phyloP scores from a whole-genome alignment of 31 red algal genomes.

The Porphyra umbilicalis region DNA sequence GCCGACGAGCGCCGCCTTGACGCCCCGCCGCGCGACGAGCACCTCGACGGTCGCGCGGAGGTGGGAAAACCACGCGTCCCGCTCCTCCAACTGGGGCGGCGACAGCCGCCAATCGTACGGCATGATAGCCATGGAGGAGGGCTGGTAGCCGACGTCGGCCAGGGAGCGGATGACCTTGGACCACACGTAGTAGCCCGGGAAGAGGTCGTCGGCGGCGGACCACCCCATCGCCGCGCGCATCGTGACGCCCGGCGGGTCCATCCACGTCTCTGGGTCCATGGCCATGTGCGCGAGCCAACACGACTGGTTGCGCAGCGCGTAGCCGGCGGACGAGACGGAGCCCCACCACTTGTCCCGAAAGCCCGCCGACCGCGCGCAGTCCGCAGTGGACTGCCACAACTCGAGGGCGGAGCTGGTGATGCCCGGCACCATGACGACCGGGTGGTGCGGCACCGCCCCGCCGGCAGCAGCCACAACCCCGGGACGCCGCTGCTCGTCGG shows the following conservation, averaged over 20 bases:
- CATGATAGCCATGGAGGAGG: neutral
- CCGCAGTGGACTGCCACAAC: neutral
- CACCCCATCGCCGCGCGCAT: conserved; percentile 1
- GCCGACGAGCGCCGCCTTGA: neutral
- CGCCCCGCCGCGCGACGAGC: neutral
- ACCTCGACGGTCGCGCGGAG: neutral
- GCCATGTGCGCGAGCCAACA: conserved; percentile 9
- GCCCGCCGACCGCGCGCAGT: neutral
- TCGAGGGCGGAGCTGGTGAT: conserved; percentile 9
- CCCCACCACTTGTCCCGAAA: conserved; percentile 13
- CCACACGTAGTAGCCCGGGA: conserved; percentile 15
- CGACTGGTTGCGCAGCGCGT: neutral
- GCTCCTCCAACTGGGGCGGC: neutral
- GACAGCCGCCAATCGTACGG: conserved; percentile 8
- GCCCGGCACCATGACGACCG: conserved; percentile 6
- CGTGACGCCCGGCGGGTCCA: neutral
- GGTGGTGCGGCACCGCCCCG: neutral
- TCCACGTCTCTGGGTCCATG: neutral
- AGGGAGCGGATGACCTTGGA: neutral
- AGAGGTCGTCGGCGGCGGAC: neutral
- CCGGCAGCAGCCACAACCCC: neutral
- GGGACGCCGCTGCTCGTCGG: neutral
- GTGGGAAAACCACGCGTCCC: neutral
- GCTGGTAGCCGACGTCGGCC: conserved; percentile 3
- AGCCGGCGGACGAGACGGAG: neutral